phyloP scores from a whole-genome alignment of 306 rosid genomes.

The Neltuma alba region DNA sequence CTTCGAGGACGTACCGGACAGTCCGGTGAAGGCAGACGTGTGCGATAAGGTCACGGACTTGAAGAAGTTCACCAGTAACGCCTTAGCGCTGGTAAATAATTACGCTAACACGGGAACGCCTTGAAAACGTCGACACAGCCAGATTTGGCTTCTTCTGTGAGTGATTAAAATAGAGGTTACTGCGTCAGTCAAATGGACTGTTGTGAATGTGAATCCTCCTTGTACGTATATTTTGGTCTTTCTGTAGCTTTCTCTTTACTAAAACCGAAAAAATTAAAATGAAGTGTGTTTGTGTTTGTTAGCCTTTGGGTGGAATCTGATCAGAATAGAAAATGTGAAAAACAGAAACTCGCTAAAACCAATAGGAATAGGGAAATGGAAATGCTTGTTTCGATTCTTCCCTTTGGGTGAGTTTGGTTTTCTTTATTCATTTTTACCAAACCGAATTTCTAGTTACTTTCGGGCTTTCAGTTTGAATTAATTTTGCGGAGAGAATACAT shows the following conservation, averaged over 20 bases:
- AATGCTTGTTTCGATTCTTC: not conserved
- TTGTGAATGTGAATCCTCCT: conserved; percentile 7
- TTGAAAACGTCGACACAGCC: not conserved
- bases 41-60: conserved; percentile 46
- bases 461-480: not conserved
- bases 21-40: conserved; percentile 62
- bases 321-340: not conserved
- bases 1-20: conserved; percentile 57
- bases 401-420: not conserved
- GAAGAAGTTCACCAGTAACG: conserved; percentile 71
- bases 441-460: not conserved
- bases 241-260: not conserved
- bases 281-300: not conserved
- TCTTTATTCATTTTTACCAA: too few relatives aligned
- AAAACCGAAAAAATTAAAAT: not conserved
- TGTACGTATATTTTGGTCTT: conserved; percentile 15
- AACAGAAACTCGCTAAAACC: not conserved
- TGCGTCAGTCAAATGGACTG: not conserved
- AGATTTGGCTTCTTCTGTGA: conserved; percentile 17
- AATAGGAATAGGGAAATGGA: not conserved
- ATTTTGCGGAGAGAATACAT: not conserved
- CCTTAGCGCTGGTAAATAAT: conserved; percentile 63
- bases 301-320: not conserved
- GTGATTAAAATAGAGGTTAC: not conserved
- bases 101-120: conserved; percentile 61